These are phyloP conservation scores for Leccinum boreale DNA, from an alignment of 768 basidiomycete genomes.

Conservation along the genomic window DNA sequence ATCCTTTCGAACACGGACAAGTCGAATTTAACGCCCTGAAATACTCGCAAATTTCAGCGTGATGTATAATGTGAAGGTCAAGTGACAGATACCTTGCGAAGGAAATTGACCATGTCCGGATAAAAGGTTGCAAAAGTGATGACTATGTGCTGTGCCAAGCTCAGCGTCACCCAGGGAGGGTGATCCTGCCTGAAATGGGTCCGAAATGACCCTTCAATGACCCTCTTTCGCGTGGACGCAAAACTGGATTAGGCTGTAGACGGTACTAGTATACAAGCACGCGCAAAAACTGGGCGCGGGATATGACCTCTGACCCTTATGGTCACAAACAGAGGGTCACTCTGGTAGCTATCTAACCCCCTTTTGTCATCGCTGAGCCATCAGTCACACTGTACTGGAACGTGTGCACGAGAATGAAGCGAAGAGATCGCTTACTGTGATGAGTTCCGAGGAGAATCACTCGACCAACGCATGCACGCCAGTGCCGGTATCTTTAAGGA, in stretches of 20 bases:
- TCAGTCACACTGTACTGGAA: constrained; percentile 10
- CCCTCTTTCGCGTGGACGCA: neutral
- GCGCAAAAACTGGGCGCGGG: constrained; percentile 1
- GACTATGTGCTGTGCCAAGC: no score
- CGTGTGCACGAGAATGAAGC: neutral
- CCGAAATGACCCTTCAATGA: neutral
- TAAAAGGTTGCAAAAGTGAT: neutral
- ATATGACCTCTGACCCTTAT: neutral
- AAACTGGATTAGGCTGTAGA: neutral
- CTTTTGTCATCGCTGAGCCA: neutral
- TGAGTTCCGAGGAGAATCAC: constrained; percentile 17
- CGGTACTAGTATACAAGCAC: constrained; percentile 11
- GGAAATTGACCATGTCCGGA: neutral
- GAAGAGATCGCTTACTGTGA: constrained; percentile 14
- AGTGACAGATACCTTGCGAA: neutral
- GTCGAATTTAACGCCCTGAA: no score
- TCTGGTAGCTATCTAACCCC: constrained; percentile 1
- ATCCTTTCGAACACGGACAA: no score
- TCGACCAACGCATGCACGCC: constrained; percentile 42
- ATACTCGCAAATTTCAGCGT: neutral
- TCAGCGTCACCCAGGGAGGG: no score
- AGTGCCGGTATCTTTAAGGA: constrained; percentile 42
- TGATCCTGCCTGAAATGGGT: neutral
- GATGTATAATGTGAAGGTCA: neutral
- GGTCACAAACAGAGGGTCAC: neutral